phyloP scores from a whole-genome alignment of 2,329 filamentous ascomycete species.

The Aureobasidium sp. region DNA sequence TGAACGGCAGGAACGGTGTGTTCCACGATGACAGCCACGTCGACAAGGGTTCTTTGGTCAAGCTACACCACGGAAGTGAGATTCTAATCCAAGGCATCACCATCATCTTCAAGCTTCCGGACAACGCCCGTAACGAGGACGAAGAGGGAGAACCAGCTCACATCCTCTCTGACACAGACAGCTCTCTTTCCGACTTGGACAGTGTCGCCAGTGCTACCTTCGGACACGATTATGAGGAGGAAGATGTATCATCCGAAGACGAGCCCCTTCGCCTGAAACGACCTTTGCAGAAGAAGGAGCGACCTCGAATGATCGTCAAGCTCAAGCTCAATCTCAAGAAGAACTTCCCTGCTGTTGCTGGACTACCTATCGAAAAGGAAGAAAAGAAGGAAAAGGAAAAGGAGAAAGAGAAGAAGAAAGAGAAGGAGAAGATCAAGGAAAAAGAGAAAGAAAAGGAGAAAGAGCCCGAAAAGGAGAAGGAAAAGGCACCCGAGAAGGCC shows the following conservation, averaged over 20 bases:
- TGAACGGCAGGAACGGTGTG: constrained; percentile 58
- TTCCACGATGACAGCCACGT: constrained; percentile 50
- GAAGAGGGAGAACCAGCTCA: constrained; percentile 36
- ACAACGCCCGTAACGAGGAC: constrained; percentile 49
- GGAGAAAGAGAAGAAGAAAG: constrained; percentile 7
- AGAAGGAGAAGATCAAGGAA: constrained; percentile 18
- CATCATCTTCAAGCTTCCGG: constrained; percentile 61
- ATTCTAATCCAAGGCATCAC: constrained; percentile 65
- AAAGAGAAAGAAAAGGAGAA: constrained; percentile 23
- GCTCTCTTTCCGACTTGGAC: constrained; percentile 14
- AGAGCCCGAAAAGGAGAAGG: constrained; percentile 19
- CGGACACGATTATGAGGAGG: constrained; percentile 43
- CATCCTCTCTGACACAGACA: constrained; percentile 13
- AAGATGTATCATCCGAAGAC: constrained; percentile 21
- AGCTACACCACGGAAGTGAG: constrained; percentile 55
- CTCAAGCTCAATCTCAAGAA: constrained; percentile 21
- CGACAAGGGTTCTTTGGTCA: constrained; percentile 45
- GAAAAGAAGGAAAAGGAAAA: neutral
- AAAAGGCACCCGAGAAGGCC: constrained; percentile 17
- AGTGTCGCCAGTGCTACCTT: constrained; percentile 38
- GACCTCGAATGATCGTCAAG: constrained; percentile 19
- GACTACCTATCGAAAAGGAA: constrained; percentile 7
- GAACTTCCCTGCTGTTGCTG: constrained; percentile 11
- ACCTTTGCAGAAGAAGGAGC: constrained; percentile 11
- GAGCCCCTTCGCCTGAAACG: constrained; percentile 17